phyloP scores from a whole-genome alignment of 805 yeast species.

The Kazachstania africana region DNA sequence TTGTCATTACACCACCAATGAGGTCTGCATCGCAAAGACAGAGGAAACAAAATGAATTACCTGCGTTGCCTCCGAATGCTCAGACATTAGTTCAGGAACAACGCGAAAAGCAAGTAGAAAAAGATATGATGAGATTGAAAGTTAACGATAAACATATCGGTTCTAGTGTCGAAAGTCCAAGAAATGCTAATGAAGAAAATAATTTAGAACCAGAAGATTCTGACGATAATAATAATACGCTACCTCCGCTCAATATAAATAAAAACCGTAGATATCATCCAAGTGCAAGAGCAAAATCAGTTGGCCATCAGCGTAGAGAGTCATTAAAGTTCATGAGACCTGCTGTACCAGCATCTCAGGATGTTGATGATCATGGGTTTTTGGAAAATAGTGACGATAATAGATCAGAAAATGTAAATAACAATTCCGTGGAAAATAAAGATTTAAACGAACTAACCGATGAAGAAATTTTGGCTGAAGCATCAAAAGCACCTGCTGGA shows the following conservation, averaged over 20 bases:
- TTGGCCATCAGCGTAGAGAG: constrained; percentile 56
- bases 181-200: constrained; percentile 3
- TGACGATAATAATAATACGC: constrained; percentile 13
- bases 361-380: constrained; percentile 34
- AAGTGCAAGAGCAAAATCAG: constrained; percentile 77
- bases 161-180: background rate
- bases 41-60: constrained; percentile 16
- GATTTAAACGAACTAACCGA: constrained; percentile 28
- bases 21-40: constrained; percentile 22
- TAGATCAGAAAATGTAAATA: constrained; percentile 26
- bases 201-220: background rate
- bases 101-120: constrained; percentile 13
- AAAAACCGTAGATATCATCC: constrained; percentile 45
- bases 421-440: background rate
- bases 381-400: constrained; percentile 35
- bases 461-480: constrained; percentile 35
- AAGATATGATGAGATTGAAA: constrained; percentile 12
- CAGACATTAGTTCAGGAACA: constrained; percentile 24
- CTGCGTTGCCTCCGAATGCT: constrained; percentile 27
- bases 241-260: constrained; percentile 15
- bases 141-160: constrained; percentile 5
- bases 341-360: constrained; percentile 25
- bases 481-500: constrained; percentile 53
- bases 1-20: constrained; percentile 10
- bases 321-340: constrained; percentile 32